Evolutionary conservation across 2,329 filamentous ascomycete species (phyloP).

Genomic region (Balansia obtecta): DNA sequence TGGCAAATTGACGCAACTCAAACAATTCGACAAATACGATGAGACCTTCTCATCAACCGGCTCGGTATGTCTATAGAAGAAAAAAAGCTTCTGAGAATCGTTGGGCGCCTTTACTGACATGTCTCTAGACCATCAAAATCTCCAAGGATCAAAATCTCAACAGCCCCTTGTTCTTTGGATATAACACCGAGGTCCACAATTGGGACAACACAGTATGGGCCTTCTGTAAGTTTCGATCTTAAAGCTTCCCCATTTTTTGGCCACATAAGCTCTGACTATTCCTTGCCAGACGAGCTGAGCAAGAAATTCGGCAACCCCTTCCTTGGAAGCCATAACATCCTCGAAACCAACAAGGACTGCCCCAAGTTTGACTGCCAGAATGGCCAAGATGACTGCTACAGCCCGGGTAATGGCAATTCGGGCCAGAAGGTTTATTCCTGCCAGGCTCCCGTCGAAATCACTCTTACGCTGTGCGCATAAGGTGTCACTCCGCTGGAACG

Average conservation of each 20-base stretch:
- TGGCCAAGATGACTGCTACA: too few relatives aligned
- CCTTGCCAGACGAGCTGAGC: constrained; percentile 25
- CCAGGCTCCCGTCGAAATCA: too few relatives aligned
- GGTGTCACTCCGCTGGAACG: too few relatives aligned
- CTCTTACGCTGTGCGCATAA: too few relatives aligned
- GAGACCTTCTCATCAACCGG: constrained; percentile 20
- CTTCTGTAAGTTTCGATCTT: constrained; percentile 22
- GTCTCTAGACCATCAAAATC: constrained; percentile 27
- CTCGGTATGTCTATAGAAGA: constrained; percentile 18
- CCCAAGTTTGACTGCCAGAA: constrained; percentile 27
- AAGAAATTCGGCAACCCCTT: constrained; percentile 30
- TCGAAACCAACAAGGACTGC: constrained; percentile 25
- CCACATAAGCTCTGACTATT: neutral
- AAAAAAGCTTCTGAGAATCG: neutral
- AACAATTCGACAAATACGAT: too few relatives aligned
- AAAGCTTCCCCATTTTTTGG: neutral
- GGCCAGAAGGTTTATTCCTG: constrained; percentile 16
- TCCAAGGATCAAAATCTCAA: constrained; percentile 24
- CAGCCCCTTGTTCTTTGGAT: constrained; percentile 28
- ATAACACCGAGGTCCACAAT: constrained; percentile 25
- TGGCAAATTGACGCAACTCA: too few relatives aligned
- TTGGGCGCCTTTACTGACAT: neutral
- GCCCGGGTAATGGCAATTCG: too few relatives aligned
- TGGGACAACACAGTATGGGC: constrained; percentile 14
- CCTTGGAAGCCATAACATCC: constrained; percentile 20